Conservation (phyloP, 192 early-diverging fungal genomes). For the Podila horticola region DNA sequence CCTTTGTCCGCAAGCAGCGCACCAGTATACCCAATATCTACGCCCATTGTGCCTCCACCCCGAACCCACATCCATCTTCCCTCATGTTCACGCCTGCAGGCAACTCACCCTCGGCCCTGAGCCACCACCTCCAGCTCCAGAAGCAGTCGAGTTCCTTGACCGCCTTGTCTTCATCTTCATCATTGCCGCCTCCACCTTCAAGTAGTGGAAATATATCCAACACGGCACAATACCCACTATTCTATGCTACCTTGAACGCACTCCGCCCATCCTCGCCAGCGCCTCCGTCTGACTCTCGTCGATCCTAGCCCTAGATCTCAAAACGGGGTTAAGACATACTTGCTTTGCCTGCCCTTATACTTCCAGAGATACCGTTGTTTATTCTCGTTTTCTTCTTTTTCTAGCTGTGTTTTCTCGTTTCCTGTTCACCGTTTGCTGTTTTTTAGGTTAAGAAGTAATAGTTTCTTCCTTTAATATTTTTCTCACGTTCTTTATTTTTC, state of each 20-base stretch:
- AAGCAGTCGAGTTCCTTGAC: constrained; percentile 2
- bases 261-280: constrained; percentile 28
- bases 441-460: not conserved
- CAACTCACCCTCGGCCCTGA: constrained; percentile 9
- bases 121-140: constrained; percentile 25
- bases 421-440: not conserved
- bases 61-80: constrained; percentile 19
- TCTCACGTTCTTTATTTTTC: not conserved
- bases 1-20: constrained; percentile 47
- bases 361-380: not conserved
- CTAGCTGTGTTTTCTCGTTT: not conserved
- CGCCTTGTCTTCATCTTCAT: not conserved
- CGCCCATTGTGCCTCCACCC: constrained; percentile 37
- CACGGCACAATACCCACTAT: constrained; percentile 41
- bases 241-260: constrained; percentile 48
- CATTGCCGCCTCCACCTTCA: constrained; percentile 6
- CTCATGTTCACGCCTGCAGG: constrained; percentile 13
- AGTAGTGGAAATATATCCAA: constrained; percentile 9
- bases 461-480: not conserved
- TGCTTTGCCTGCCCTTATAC: not conserved
- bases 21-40: constrained; percentile 54
- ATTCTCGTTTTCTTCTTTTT: not conserved
- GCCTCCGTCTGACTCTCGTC: too few species aligned
- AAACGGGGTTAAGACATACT: not conserved
- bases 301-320: too few species aligned